Percentiles rank a stretch among this genome's conserved stretches.
Conservation (phyloP, 805 yeast species). For the Saccharomycopsis lassenensis region DNA sequence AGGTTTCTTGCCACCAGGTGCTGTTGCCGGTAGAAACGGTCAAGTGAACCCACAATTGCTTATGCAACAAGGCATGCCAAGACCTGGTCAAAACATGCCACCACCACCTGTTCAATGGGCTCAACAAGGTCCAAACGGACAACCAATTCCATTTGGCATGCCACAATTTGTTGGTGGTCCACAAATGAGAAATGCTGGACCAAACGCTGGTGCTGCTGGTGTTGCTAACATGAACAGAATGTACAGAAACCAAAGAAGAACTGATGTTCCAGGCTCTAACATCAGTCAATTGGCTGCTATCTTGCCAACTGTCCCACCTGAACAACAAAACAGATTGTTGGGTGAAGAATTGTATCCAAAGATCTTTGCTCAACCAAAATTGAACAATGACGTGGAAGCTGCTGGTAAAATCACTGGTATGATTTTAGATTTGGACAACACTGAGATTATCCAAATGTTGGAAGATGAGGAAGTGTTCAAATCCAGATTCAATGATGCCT, state of each 20-base stretch:
- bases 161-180: constrained; percentile 70
- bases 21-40: constrained; percentile 74
- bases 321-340: constrained; percentile 92
- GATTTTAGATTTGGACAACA: constrained; percentile 91
- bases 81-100: constrained; percentile 53
- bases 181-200: constrained; percentile 39
- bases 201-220: constrained; percentile 32
- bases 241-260: constrained; percentile 26
- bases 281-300: constrained; percentile 45
- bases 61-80: constrained; percentile 53
- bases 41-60: constrained; percentile 68
- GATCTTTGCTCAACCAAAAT: constrained; percentile 73
- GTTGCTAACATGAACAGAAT: constrained; percentile 32
- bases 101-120: constrained; percentile 50
- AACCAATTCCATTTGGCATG: constrained; percentile 74
- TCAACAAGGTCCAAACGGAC: constrained; percentile 67
- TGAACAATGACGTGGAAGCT: constrained; percentile 78
- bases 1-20: constrained; percentile 74
- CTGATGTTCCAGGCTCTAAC: constrained; percentile 21
- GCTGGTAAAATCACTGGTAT: constrained; percentile 99
- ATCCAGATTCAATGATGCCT: constrained; percentile 89
- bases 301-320: constrained; percentile 59
- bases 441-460: constrained; percentile 77
- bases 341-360: constrained; percentile 96
- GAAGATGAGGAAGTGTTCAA: constrained; percentile 85